Conservation (phyloP, 352 stramenopile genomes). For the Globisporangium polare region DNA sequence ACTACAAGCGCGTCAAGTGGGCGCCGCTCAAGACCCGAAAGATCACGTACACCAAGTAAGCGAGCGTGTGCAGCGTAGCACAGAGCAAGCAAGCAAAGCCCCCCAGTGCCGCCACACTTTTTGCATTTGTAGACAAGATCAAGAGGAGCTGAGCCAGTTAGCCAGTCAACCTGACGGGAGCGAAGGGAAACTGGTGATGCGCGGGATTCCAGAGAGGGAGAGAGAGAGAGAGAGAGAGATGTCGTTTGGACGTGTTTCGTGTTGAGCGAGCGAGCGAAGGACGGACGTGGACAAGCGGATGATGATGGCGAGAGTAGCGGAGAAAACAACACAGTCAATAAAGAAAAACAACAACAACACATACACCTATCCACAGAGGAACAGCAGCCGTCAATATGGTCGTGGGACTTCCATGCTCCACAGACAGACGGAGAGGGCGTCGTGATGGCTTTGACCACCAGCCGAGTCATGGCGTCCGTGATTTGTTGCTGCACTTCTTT, state of each 20-base stretch:
- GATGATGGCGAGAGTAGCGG: not conserved
- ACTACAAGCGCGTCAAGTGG: constrained; percentile 99
- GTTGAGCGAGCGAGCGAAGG: not conserved
- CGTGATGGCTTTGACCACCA: too few species aligned
- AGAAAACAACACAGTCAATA: constrained; percentile 2
- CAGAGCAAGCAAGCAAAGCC: constrained; percentile 6
- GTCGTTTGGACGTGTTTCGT: not conserved
- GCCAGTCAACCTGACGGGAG: not conserved
- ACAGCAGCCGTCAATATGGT: not conserved
- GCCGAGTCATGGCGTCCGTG: not conserved
- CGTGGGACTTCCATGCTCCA: too few species aligned
- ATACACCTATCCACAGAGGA: not conserved
- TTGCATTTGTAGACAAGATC: constrained; percentile 24
- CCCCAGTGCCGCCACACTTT: not conserved
- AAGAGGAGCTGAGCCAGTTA: not conserved
- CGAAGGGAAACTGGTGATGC: not conserved
- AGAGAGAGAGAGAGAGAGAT: not conserved
- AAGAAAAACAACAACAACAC: not conserved
- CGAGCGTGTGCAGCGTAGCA: not conserved
- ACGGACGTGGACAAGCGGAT: constrained; percentile 1
- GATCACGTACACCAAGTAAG: constrained; percentile 97
- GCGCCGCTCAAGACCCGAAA: constrained; percentile 97
- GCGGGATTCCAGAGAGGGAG: not conserved
- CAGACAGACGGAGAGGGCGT: too few species aligned
- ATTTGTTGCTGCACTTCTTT: constrained; percentile 6